A percentile compares a stretch with the other conserved stretches of the same genome.
These are phyloP conservation scores for Erigeron canadensis DNA, from an alignment of 129 eudicot genomes.

Conservation along the genomic window DNA sequence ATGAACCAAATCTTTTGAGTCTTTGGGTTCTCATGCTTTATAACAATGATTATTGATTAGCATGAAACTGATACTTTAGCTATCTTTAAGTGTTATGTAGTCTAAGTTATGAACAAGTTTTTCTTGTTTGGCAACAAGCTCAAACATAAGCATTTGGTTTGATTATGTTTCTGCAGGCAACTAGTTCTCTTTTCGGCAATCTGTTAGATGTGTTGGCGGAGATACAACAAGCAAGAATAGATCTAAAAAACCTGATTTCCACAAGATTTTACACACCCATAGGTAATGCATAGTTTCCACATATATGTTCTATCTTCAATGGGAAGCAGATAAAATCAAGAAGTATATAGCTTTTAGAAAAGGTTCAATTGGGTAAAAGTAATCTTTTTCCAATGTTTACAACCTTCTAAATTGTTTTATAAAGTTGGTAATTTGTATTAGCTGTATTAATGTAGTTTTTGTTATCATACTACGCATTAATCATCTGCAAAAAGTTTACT, in stretches of 20 bases:
- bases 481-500: neutral
- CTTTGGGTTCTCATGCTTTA: neutral
- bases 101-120: neutral
- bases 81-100: neutral
- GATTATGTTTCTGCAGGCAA: slow-evolving; percentile 37
- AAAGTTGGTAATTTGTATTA: neutral
- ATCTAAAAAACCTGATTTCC: slow-evolving; percentile 44
- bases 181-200: slow-evolving; percentile 54
- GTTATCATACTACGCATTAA: neutral
- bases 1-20: neutral
- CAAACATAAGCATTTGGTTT: neutral
- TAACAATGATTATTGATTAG: neutral
- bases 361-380: slow-evolving; percentile 1
- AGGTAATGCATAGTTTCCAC: slow-evolving; percentile 40
- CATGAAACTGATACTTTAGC: neutral
- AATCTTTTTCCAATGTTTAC: neutral
- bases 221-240: slow-evolving; percentile 50
- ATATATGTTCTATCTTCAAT: neutral
- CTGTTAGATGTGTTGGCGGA: slow-evolving; percentile 69
- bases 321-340: neutral
- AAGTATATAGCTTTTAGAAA: neutral
- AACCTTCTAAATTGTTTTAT: neutral
- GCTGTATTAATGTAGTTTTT: neutral
- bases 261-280: slow-evolving; percentile 47
- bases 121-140: slow-evolving; percentile 1